Conservation (phyloP, 768 basidiomycete species). For the Clitopilus hobsonii region DNA sequence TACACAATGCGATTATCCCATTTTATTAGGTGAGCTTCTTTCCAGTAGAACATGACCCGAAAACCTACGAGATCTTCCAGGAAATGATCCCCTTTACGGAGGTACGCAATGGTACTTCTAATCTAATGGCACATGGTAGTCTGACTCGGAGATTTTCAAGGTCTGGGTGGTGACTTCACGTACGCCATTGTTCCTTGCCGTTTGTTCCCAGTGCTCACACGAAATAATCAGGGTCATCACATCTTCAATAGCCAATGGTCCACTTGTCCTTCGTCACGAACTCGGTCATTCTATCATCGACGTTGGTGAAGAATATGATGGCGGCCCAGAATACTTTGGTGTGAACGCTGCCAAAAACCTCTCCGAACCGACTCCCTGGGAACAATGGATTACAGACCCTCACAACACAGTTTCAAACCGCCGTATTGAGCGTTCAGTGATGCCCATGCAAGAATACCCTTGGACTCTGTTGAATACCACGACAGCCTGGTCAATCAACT, state of each 20-base stretch:
- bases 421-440: conserved; percentile 62
- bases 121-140: background rate
- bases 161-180: conserved; percentile 77
- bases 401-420: conserved; percentile 14
- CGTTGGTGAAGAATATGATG: conserved; percentile 83
- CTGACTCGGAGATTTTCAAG: conserved; percentile 25
- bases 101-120: conserved; percentile 35
- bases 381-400: conserved; percentile 58
- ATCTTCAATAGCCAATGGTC: conserved; percentile 67
- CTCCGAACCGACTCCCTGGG: conserved; percentile 51
- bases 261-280: conserved; percentile 74
- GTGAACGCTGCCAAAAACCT: conserved; percentile 52
- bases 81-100: conserved; percentile 76
- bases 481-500: conserved; percentile 53
- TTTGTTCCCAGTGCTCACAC: background rate
- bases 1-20: conserved; percentile 68
- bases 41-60: background rate
- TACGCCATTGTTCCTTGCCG: conserved; percentile 27
- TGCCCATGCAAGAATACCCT: conserved; percentile 72
- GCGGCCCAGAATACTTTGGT: conserved; percentile 70
- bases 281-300: conserved; percentile 77
- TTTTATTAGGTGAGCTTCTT: conserved; percentile 53
- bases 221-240: conserved; percentile 56
- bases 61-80: conserved; percentile 23
- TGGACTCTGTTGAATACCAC: conserved; percentile 69